phyloP scores from a whole-genome alignment of 1,284 basidiomycete species.

The Trametes pubescens region DNA sequence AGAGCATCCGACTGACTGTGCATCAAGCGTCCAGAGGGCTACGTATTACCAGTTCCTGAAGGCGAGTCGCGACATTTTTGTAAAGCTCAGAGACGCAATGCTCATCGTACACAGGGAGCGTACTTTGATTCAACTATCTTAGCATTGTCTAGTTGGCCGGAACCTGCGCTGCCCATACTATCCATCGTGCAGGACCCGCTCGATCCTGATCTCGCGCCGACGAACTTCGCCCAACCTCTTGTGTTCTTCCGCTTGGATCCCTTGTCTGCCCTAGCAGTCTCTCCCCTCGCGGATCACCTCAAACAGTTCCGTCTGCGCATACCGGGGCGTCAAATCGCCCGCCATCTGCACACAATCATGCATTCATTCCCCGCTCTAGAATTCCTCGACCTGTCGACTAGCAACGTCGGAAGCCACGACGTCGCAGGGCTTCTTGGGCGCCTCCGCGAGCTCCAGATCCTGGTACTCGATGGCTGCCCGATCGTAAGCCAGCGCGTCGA shows the following conservation, averaged over 20 bases:
- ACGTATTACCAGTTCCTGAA: conserved; percentile 76
- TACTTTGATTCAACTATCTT: conserved; percentile 72
- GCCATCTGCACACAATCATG: conserved; percentile 48
- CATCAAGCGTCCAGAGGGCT: conserved; percentile 64
- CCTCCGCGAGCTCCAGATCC: conserved; percentile 53
- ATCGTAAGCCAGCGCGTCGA: conserved; percentile 50
- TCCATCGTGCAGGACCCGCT: conserved; percentile 76
- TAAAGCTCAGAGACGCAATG: background rate
- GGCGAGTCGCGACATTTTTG: conserved; percentile 41
- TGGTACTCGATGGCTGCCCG: conserved; percentile 63
- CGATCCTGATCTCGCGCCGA: conserved; percentile 45
- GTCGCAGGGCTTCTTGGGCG: conserved; percentile 57
- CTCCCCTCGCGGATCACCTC: conserved; percentile 51
- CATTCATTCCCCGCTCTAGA: conserved; percentile 49
- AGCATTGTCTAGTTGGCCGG: conserved; percentile 65
- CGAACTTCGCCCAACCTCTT: conserved; percentile 73
- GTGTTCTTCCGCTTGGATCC: conserved; percentile 74
- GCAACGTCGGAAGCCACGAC: conserved; percentile 55
- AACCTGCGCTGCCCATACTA: conserved; percentile 50
- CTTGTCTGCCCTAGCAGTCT: conserved; percentile 54
- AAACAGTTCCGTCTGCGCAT: conserved; percentile 63
- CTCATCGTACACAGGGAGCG: conserved; percentile 54
- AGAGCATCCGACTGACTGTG: background rate
- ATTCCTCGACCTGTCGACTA: conserved; percentile 70
- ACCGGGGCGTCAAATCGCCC: conserved; percentile 61